phyloP scores from a whole-genome alignment of 495 filamentous ascomycete species.

The Daldinia childiae region DNA sequence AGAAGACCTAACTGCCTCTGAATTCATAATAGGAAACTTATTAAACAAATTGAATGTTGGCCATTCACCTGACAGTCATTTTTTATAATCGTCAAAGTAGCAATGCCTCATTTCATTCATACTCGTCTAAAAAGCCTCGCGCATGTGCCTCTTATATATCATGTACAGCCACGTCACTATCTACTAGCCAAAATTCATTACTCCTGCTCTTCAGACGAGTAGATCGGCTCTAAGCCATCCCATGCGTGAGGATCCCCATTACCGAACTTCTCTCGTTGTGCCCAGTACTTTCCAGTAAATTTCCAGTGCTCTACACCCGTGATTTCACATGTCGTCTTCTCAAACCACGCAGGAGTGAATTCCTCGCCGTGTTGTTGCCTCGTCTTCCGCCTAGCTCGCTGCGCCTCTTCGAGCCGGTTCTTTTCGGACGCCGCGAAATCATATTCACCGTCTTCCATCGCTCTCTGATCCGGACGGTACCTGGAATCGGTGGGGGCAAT shows the following conservation, averaged over 20 bases:
- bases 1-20: background rate
- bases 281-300: conserved; percentile 90
- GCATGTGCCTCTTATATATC: conserved; percentile 16
- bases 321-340: conserved; percentile 70
- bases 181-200: conserved; percentile 4
- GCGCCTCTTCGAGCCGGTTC: conserved; percentile 93
- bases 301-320: conserved; percentile 94
- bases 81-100: background rate
- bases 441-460: conserved; percentile 98
- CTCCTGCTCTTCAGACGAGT: conserved; percentile 35
- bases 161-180: conserved; percentile 14
- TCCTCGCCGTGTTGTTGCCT: conserved; percentile 81
- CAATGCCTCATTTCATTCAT: conserved; percentile 34
- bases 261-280: conserved; percentile 66
- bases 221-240: conserved; percentile 62
- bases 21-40: background rate
- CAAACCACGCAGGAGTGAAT: conserved; percentile 88
- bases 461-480: conserved; percentile 91
- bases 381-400: conserved; percentile 77
- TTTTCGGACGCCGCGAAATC: conserved; percentile 93
- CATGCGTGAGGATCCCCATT: conserved; percentile 55
- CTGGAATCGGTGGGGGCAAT: conserved; percentile 93
- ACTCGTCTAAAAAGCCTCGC: conserved; percentile 28
- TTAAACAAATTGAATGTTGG: background rate
- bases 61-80: background rate